Evolutionary conservation across 2,329 filamentous ascomycete genomes (phyloP).

Genomic region (Trichoderma arundinaceum): DNA sequence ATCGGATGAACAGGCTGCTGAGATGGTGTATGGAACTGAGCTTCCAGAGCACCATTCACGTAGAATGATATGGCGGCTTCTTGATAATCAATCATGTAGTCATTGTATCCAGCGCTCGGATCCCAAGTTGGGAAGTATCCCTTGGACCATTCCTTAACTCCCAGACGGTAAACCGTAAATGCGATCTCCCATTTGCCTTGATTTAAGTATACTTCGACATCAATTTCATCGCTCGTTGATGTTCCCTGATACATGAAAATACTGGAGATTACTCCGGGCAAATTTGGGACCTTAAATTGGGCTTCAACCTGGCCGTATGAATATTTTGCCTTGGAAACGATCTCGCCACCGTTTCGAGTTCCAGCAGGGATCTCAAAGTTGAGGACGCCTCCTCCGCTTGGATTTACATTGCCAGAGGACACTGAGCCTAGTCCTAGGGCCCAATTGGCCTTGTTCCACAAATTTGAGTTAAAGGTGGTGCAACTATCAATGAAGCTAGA

Average conservation of each 20-base stretch:
- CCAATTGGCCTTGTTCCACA: constrained; percentile 5
- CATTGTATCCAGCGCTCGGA: constrained; percentile 4
- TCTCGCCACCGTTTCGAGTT: constrained; percentile 10
- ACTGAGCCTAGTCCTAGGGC: background rate
- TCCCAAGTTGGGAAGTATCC: constrained; percentile 3
- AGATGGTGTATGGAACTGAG: constrained; percentile 9
- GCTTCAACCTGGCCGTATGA: constrained; percentile 10
- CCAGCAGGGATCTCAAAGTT: constrained; percentile 16
- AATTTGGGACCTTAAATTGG: constrained; percentile 13
- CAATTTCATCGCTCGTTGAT: constrained; percentile 17
- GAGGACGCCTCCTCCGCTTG: constrained; percentile 16
- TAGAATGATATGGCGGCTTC: constrained; percentile 2
- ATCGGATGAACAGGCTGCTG: constrained; percentile 6
- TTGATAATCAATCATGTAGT: constrained; percentile 22
- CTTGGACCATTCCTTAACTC: constrained; percentile 12
- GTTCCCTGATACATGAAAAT: constrained; percentile 22
- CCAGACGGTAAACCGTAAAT: constrained; percentile 10
- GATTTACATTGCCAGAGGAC: constrained; percentile 1
- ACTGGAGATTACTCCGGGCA: constrained; percentile 12
- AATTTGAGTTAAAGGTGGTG: constrained; percentile 1
- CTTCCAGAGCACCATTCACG: background rate
- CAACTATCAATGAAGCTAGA: constrained; percentile 1
- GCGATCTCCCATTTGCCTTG: constrained; percentile 19
- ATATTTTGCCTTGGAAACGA: background rate
- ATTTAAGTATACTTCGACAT: constrained; percentile 16